These are phyloP conservation scores for Vitis labrusca DNA, from an alignment of 164 flowering plant species.

Conservation along the genomic window DNA sequence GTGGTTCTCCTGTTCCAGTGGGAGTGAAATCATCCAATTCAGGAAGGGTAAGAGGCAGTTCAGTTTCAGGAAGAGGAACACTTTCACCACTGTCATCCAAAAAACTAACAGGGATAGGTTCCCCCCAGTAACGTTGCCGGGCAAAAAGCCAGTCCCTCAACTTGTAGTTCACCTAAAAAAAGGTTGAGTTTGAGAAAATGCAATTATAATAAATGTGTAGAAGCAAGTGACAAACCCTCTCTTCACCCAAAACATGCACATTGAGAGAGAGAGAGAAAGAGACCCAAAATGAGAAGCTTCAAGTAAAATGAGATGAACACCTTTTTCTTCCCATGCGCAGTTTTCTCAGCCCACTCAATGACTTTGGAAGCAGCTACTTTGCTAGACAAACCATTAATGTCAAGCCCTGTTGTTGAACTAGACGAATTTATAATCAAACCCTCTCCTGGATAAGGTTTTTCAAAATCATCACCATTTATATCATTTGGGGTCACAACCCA, in stretches of 20 bases:
- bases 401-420: conserved; percentile 49
- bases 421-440: conserved; percentile 79
- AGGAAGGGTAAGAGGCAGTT: conserved; percentile 83
- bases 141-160: conserved; percentile 99
- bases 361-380: conserved; percentile 71
- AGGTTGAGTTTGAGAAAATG: neutral
- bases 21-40: conserved; percentile 98
- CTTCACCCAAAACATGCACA: too few species aligned
- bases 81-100: conserved; percentile 64
- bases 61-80: conserved; percentile 70
- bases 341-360: conserved; percentile 80
- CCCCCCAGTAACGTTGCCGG: conserved; percentile 98
- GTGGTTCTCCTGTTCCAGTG: conserved; percentile 97
- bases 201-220: neutral
- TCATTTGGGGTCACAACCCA: conserved; percentile 69
- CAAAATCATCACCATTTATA: conserved; percentile 30
- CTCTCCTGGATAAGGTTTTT: conserved; percentile 67
- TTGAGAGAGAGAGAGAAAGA: neutral
- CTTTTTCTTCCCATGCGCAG: conserved; percentile 81
- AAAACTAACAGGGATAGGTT: conserved; percentile 88
- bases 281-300: neutral
- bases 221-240: neutral
- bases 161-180: conserved; percentile 80
- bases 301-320: conserved; percentile 27
- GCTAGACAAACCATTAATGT: conserved; percentile 72